Evolutionary conservation across 164 flowering plant genomes (phyloP), one percentile per base, ranked within the genome.

Genomic region (Echeveria elegans): DNA sequence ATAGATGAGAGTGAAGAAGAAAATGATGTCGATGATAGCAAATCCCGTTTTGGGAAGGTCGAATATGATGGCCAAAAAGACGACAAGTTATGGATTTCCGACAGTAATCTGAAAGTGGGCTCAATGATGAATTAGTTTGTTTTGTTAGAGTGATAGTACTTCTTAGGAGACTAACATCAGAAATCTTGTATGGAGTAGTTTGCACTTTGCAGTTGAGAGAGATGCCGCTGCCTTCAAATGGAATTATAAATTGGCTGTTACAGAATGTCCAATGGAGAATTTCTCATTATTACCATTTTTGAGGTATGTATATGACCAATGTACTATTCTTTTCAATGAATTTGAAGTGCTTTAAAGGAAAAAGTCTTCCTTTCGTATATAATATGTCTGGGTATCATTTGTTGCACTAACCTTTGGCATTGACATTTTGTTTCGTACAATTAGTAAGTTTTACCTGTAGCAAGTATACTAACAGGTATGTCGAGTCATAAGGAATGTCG

Each of bases 91-190:
- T 63, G 68, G 68, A 77, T 67, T 59, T n/a, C n/a, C n/a, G n/a
- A n/a, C n/a, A 78, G 61, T 68, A 80, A 79, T 72, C 72, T 81
- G 75, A 77, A 74, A 56, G 73, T 69, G 21, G 72, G 76, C 18
- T 75, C 93, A 88, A 80, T 73, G 85, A 87, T 89, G 84, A 76
- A 76, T 23, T 77, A 74, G 61, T 19, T 56, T 56, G 59, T 53
- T 56, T 56, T 14, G 19, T 28, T 16, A 50, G 53, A 56, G 32
- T 56, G 24, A 53, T 21, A 8, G 29, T 12, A 53, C 59, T 53
- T 52, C 14, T 23, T 23, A 53, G 59, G 29, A 26, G 11, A 28
- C 32, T 56, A 26, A 32, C 32, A 26, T 3, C 61, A 56, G 61
- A 28, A 28, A 30, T 19, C n/a, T 56, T 32, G 26, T 26, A 53